Conservation (phyloP, 2,329 filamentous ascomycete genomes). For the Dissoconium aciculare region DNA sequence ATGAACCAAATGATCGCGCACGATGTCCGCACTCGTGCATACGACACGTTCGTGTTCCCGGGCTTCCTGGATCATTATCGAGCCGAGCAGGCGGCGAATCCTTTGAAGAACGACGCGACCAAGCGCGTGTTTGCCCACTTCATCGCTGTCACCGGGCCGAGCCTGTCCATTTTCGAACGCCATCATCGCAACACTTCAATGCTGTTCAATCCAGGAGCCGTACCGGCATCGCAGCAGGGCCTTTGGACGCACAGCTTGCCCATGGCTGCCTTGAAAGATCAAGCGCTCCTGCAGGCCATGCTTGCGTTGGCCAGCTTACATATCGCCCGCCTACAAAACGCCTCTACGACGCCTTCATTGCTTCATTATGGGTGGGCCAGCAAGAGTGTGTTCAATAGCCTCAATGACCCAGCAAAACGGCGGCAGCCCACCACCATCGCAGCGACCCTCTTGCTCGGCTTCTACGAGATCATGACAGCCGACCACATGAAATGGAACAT, state of each 20-base stretch:
- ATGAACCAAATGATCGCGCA: constrained; percentile 17
- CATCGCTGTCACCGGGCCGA: constrained; percentile 72
- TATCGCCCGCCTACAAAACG: constrained; percentile 65
- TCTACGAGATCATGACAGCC: constrained; percentile 87
- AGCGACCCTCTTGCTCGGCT: constrained; percentile 70
- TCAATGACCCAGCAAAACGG: constrained; percentile 50
- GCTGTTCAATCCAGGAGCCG: constrained; percentile 45
- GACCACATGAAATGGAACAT: constrained; percentile 95
- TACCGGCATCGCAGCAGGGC: constrained; percentile 47
- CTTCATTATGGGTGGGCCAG: constrained; percentile 86
- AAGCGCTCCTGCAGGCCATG: constrained; percentile 81
- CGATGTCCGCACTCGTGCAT: constrained; percentile 23
- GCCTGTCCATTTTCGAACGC: constrained; percentile 75
- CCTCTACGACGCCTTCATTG: constrained; percentile 62
- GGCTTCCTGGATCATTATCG: constrained; percentile 33
- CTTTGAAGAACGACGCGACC: constrained; percentile 65
- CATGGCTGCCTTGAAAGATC: constrained; percentile 65
- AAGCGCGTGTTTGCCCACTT: constrained; percentile 83
- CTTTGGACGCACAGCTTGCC: constrained; percentile 65
- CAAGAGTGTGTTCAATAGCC: constrained; percentile 59
- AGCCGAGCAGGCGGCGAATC: constrained; percentile 38
- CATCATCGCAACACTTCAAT: constrained; percentile 58
- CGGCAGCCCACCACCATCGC: constrained; percentile 72
- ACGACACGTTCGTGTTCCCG: constrained; percentile 33
- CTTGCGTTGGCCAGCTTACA: constrained; percentile 76